phyloP scores from a whole-genome alignment of 768 basidiomycete species.

The Amanita pallidorosea region DNA sequence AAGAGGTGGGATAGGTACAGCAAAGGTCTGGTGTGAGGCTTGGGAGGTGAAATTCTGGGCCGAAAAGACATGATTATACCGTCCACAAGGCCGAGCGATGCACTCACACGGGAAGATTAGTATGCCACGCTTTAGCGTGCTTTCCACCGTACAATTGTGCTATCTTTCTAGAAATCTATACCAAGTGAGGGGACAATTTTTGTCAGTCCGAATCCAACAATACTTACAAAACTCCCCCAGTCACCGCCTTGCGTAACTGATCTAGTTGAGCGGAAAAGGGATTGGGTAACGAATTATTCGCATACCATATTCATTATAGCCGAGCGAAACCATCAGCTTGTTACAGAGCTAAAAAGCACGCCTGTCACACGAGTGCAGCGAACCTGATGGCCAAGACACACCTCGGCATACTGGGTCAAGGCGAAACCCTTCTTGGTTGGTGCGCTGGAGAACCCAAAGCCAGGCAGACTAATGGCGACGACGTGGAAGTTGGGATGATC shows the following conservation, averaged over 20 bases:
- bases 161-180: conserved; percentile 18
- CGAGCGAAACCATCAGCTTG: conserved; percentile 38
- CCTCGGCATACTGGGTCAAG: conserved; percentile 42
- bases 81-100: background rate
- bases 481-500: conserved; percentile 51
- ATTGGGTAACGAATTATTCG: background rate
- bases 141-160: conserved; percentile 20
- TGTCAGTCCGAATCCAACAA: conserved; percentile 8
- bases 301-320: conserved; percentile 38
- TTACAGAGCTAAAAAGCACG: conserved; percentile 42
- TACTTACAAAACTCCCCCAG: conserved; percentile 29
- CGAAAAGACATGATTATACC: background rate
- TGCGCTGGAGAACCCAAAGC: conserved; percentile 51
- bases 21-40: conserved; percentile 13
- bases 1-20: conserved; percentile 17
- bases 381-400: conserved; percentile 8
- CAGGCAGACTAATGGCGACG: conserved; percentile 48
- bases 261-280: background rate
- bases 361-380: conserved; percentile 28
- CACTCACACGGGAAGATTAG: conserved; percentile 33
- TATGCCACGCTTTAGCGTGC: conserved; percentile 41
- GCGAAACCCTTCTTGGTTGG: conserved; percentile 40
- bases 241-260: conserved; percentile 38
- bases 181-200: background rate
- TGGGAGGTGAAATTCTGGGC: conserved; percentile 11